Evolutionary conservation across 192 early-diverging fungal species (phyloP), one percentile per base, ranked within the genome.

Genomic region (Rhizophagus sp.): DNA sequence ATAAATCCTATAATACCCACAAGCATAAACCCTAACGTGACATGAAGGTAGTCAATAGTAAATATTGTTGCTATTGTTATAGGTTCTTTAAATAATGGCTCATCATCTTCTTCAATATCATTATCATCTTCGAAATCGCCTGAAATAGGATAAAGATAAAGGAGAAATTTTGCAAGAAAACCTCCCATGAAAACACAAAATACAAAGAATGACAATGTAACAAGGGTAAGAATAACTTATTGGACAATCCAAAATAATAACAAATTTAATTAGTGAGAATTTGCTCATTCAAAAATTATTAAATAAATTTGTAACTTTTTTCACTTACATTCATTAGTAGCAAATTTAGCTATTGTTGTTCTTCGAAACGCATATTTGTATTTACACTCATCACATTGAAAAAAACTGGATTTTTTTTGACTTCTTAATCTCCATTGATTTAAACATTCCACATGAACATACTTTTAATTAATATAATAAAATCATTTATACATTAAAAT

Each of bases 361-460:
- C 89, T 82, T 41, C 83, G 81, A 79, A 91, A 91, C 5, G 81
- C 79, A 62, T 89, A 91, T 24, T 83, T 71, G 50, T 91, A 91
- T 74, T 87, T 85, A 80, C 89, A 91, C 24, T 88, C 88, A 68
- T 91, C 89, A 69, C 89, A 91, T 75, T 91, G 84, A 81, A 85
- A 90, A 72, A 85, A 90, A 64, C 88, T 90, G 64, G 87, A 82
- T 15, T 79, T 83, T 69, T 90, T 91, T 17, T 82, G 82, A 49
- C 86, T 87, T 64, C 76, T 82, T 57, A 73, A 64, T 78, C 89
- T 69, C 89, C 89, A 91, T 19, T 84, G 82, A 80, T 91, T 91
- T 80, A 91, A 65, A 74, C 89, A 91, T 71, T 83, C 89, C 39
- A 85, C 75, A 49, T 83, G 86, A 3, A 86, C 85, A 47, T 84